Base-by-base conservation (phyloP, 169 alveolate species). In the Neospora caninum region DNA sequence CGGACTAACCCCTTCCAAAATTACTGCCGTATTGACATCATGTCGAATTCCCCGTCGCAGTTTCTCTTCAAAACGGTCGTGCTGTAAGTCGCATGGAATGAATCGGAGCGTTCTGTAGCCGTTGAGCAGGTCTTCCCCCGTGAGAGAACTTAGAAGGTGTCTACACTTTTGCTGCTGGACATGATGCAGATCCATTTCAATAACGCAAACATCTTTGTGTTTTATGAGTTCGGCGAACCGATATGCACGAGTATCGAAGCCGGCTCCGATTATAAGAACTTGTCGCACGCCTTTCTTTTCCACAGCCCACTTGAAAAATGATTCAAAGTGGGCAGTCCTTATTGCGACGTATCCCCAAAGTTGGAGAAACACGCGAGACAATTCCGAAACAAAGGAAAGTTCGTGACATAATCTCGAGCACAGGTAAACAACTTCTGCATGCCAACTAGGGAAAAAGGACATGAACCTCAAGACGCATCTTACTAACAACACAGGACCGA, bases 261-360 rank as follows among this genome's bases (percentile, higher is more conserved):
- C 86, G 27, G 86, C 86, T n/a, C 86, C 86, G 45, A 78, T 25
- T 16, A 78, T 10, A n/a, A 78, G 1, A 13, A 78, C 86, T 22
- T 78, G 86, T n/a, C 4, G 27, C 45, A 38, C 86, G 86, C 31
- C 49, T 38, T 78, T 78, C 42, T 78, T 38, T n/a, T 2, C 29
- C 1, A 78, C 22, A 29, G 86, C 86, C 86, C 86, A 78, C 86
- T n/a, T 13, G 86, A 20, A n/a, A n/a, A 36, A 78, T 2, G 86
- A 78, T 13, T 78, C 86, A 25, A 78, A 78, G n/a, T 78, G 86
- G n/a, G 86, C 45, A 2, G 86, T 36, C 22, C 86, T 2, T 18
- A 78, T 22, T 38, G 86, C 27, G 43, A 78, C 86, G 42, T 78
- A 78, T 1, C 86, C 86, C 86, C 86, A 78, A 10, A 78, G 86